Percentiles rank a stretch among this genome's conserved stretches.
These are phyloP conservation scores for Aspergillus novofumigatus DNA, from an alignment of 2,329 filamentous ascomycete species.

Conservation along the genomic window DNA sequence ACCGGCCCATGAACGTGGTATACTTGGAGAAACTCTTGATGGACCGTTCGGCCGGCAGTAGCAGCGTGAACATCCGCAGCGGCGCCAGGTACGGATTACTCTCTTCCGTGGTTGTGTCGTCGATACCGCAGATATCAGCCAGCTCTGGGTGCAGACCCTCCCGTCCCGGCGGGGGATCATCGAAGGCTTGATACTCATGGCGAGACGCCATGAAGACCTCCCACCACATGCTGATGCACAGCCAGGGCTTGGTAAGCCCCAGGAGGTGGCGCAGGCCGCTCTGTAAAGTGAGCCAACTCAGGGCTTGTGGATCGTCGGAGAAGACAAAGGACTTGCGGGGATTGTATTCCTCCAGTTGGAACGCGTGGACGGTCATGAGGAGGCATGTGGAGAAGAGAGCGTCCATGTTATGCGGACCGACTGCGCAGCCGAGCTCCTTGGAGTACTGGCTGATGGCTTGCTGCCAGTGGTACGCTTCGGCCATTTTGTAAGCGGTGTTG, in stretches of 20 bases:
- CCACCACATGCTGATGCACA: constrained; percentile 34
- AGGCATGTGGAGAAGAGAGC: constrained; percentile 36
- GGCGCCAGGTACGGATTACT: constrained; percentile 37
- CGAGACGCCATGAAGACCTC: constrained; percentile 25
- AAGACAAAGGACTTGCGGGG: constrained; percentile 35
- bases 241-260: constrained; percentile 18
- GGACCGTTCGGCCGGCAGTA: constrained; percentile 27
- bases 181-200: constrained; percentile 20
- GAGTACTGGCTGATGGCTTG: constrained; percentile 33
- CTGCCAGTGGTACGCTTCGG: constrained; percentile 37
- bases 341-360: constrained; percentile 27
- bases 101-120: constrained; percentile 22
- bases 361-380: constrained; percentile 34
- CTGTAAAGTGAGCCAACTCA: constrained; percentile 37
- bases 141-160: constrained; percentile 27
- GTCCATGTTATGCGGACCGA: constrained; percentile 34
- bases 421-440: constrained; percentile 22
- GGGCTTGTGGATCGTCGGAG: constrained; percentile 24
- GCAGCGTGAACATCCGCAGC: constrained; percentile 28
- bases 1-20: constrained; percentile 32
- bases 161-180: constrained; percentile 25
- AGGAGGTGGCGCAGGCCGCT: constrained; percentile 31
- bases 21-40: constrained; percentile 22
- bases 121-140: constrained; percentile 34
- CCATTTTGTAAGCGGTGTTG: constrained; percentile 22